Percentiles rank a stretch among this genome's conserved stretches.
phyloP scores from a whole-genome alignment of 2,329 filamentous ascomycete genomes.

The Ilyonectria robusta region DNA sequence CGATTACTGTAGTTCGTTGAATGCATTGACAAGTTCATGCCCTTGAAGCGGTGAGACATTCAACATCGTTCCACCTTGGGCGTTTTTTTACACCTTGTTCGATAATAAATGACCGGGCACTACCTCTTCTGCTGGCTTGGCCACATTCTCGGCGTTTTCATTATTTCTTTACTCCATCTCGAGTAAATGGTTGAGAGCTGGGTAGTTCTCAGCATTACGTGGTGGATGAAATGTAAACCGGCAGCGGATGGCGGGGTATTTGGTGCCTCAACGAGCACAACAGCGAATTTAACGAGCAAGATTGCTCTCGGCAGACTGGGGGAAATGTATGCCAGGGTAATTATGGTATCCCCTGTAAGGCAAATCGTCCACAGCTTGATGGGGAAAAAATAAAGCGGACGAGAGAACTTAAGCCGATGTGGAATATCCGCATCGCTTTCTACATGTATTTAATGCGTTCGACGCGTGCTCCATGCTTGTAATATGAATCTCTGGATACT shows the following conservation, averaged over 20 bases:
- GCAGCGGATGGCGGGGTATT: conserved; percentile 28
- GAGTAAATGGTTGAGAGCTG: conserved; percentile 12
- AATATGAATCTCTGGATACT: conserved; percentile 4
- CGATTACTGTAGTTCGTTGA: conserved; percentile 38
- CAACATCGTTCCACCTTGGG: conserved; percentile 11
- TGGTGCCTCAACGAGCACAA: conserved; percentile 23
- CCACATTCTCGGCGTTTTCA: conserved; percentile 36
- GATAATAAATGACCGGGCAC: conserved; percentile 34
- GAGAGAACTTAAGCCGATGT: conserved; percentile 2
- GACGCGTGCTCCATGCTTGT: not conserved
- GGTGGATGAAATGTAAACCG: conserved; percentile 33
- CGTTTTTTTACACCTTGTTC: conserved; percentile 32
- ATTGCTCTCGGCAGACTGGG: conserved; percentile 28
- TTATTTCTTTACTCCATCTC: conserved; percentile 27
- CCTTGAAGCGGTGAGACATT: conserved; percentile 40
- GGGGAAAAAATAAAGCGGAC: conserved; percentile 19
- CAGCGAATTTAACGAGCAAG: conserved; percentile 38
- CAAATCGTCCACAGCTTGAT: conserved; percentile 21
- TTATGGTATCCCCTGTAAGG: conserved; percentile 23
- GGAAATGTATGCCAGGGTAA: conserved; percentile 14
- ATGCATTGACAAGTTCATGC: conserved; percentile 46
- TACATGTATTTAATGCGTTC: conserved; percentile 11
- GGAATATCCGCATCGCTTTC: not conserved
- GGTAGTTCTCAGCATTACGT: conserved; percentile 7
- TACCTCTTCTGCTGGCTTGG: conserved; percentile 27